Conservation (phyloP, 2,329 filamentous ascomycete species). For the Xylariaceae sp. region DNA sequence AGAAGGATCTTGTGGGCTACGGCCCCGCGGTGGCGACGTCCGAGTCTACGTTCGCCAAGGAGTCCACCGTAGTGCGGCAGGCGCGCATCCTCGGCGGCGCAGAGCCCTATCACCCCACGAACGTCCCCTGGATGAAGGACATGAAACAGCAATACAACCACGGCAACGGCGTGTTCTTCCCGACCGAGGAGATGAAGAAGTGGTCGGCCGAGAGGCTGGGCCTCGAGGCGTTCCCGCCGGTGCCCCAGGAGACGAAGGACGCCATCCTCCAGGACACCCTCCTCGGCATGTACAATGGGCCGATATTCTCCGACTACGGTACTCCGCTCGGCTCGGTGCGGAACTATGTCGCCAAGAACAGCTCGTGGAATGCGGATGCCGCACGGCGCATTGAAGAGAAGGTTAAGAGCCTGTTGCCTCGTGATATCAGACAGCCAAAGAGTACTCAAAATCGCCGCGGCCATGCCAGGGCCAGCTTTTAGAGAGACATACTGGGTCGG, state of each 20-base stretch:
- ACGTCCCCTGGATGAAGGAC: conserved; percentile 21
- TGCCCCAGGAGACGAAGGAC: conserved; percentile 19
- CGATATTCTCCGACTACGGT: conserved; percentile 26
- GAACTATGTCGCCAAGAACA: conserved; percentile 35
- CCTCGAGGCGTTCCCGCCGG: conserved; percentile 16
- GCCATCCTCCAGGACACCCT: conserved; percentile 35
- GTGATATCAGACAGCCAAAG: neutral
- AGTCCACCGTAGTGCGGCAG: conserved; percentile 33
- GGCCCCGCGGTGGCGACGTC: conserved; percentile 35
- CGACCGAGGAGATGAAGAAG: conserved; percentile 31
- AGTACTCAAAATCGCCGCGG: neutral
- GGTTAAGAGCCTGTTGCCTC: conserved; percentile 24
- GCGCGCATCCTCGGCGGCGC: conserved; percentile 38
- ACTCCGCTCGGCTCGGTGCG: conserved; percentile 30
- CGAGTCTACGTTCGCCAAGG: conserved; percentile 28
- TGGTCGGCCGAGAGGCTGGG: conserved; percentile 22
- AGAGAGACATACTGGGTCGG: neutral
- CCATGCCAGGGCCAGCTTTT: conserved; percentile 14
- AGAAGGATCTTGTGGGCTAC: conserved; percentile 34
- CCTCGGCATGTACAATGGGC: conserved; percentile 35
- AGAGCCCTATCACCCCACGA: conserved; percentile 28
- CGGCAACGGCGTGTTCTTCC: conserved; percentile 36
- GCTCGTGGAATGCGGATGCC: conserved; percentile 27
- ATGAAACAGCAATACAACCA: conserved; percentile 23
- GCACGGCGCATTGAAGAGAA: conserved; percentile 26